Evolutionary conservation across 179 eudicot genomes (phyloP), one percentile per base, ranked within the genome.

Genomic region (Camellia oleifera): DNA sequence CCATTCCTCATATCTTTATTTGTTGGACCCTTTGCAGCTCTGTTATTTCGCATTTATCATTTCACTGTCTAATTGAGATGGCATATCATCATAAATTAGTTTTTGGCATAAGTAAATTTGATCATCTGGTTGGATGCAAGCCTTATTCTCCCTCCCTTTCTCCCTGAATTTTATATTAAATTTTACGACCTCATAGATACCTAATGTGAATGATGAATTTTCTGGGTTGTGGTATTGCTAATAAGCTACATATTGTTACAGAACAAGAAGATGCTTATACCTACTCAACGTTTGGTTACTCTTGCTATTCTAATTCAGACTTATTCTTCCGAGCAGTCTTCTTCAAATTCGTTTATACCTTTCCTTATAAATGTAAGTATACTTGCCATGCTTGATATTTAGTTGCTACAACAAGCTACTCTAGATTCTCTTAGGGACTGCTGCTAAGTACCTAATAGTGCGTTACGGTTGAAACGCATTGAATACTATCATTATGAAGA

Each of bases 301-400:
- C 75, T 92, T 64, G 85, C 93, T 76, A 85, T 94, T 78, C 78
- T 91, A 69, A 82, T 85, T 78, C 95, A 89, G 50, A 86, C 90
- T 10, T 94, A 94, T 76, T 81, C 97, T 42, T 87, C 94, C 5
- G 95, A 90, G 67, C 88, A 84, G 61, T 82, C 94, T 60, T 91
- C 95, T 53, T 87, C 87, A 60, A 94, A 91, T 82, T 97, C 98
- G 40, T 94, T 89, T 80, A 79, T 91, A 82, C 75, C 88, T 61
- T 82, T 81, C 79, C 83, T 94, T 77, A 80, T 94, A 72, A 83
- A 88, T 81, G 92, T 91, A 87, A 87, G 88, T 81, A 66, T 61
- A 50, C 13, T 7, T 75, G 7, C 44, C 53, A 46, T 11, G 5
- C 8, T 4, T 53, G 26, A 14, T 40, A 67, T 12, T 80, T 65